phyloP scores from a whole-genome alignment of 139 green algal genomes.

The Chlamydomonas incerta region DNA sequence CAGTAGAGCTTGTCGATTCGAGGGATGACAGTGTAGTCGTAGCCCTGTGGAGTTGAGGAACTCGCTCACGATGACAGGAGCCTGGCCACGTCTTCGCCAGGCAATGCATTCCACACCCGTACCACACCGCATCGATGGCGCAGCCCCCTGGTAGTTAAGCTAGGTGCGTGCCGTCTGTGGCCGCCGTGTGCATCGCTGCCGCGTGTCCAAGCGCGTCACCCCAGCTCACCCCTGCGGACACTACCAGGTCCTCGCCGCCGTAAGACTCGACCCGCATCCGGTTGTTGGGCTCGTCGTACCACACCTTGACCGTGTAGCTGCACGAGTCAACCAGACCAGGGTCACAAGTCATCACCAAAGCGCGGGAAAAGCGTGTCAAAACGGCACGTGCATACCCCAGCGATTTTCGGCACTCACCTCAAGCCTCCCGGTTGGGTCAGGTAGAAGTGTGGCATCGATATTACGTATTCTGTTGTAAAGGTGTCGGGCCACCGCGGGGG shows the following conservation, averaged over 20 bases:
- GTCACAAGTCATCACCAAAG: too few species aligned
- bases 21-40: constrained; percentile 50
- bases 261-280: constrained; percentile 38
- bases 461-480: constrained; percentile 28
- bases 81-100: too few species aligned
- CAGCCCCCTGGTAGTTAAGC: too few species aligned
- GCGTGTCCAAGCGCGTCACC: too few species aligned
- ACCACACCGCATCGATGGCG: too few species aligned
- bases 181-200: too few species aligned
- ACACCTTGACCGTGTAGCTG: constrained; percentile 41
- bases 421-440: constrained; percentile 53
- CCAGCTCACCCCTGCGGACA: constrained; percentile 12
- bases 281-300: constrained; percentile 43
- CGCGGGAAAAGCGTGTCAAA: too few species aligned
- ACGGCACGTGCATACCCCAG: too few species aligned
- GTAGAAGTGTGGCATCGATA: constrained; percentile 52
- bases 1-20: constrained; percentile 45
- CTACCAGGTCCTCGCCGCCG: constrained; percentile 34
- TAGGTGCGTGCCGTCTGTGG: too few species aligned
- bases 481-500: constrained; percentile 11
- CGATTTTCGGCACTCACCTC: constrained; percentile 22
- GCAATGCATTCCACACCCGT: too few species aligned
- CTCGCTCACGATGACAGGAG: too few species aligned
- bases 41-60: constrained; percentile 25
- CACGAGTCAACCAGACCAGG: too few species aligned